Base-by-base conservation (phyloP, 441 rosid genomes). In the Pelargonium fulgidum region DNA sequence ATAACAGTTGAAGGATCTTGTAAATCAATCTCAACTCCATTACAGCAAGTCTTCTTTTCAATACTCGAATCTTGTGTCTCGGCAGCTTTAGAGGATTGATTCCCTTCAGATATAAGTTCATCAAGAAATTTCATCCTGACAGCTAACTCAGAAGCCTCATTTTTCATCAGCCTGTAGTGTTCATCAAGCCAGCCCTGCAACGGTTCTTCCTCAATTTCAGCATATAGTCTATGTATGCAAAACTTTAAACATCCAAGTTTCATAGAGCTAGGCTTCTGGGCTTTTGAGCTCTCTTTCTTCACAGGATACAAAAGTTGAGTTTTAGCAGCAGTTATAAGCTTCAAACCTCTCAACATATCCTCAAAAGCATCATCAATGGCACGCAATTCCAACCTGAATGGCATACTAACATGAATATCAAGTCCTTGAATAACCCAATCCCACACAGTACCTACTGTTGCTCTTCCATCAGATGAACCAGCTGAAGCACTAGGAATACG, bases 171-270 rank as follows among this genome's bases (percentile, higher is more conserved):
- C 61, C 78, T 85, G 80, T 86, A 93, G 75, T 89, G 98, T 79
- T 96, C 97, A 81, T 92, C 99, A 84, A 93, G 97, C 99, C 99
- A 96, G 47, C 99, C 99, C 78, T 92, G 98, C 65, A 96, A 70
- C 24, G 99, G 98, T 79, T 96, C 99, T 81, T 96, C 99, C 84
- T 96, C 99, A 54, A 96, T 93, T 81, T 96, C 97, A 78, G 87
- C 92, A 41, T 85, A 86, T 50, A 96, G 76, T 72, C 83, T 91
- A 64, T 96, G 95, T 73, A 96, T 77, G 74, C 82, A 81, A 72
- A 96, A 84, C 81, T 84, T 93, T 62, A 96, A 69, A 73, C 90
- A 62, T 70, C 97, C 97, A 86, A 91, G 77, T 77, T 89, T 91
- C 1, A 77, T 42, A 19, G 92, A 80, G 80, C 84, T 81, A 56